These are phyloP conservation scores for Yamadazyma membranifaciens DNA, from an alignment of 1,139 yeast genomes.

Conservation along the genomic window DNA sequence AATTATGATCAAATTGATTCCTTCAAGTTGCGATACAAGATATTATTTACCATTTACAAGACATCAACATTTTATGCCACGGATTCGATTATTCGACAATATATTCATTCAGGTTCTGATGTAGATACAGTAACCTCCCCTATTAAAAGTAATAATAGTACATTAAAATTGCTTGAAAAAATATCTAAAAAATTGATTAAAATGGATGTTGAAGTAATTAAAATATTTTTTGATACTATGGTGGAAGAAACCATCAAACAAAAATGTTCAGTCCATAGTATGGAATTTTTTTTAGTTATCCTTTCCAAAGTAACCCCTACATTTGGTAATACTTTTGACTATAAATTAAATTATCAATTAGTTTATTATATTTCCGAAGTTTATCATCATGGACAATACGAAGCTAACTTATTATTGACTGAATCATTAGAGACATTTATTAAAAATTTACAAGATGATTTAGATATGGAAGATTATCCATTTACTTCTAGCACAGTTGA, in stretches of 20 bases:
- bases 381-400: neutral
- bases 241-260: neutral
- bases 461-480: neutral
- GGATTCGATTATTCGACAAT: constrained; percentile 1
- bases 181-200: neutral
- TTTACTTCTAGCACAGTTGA: neutral
- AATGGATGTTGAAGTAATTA: neutral
- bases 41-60: constrained; percentile 1
- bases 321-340: neutral
- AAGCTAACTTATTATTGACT: neutral
- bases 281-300: constrained; percentile 2
- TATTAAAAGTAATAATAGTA: neutral
- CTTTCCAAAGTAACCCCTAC: neutral
- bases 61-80: neutral
- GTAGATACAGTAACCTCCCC: neutral
- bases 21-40: constrained; percentile 2
- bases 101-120: neutral
- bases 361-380: neutral
- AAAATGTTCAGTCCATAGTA: neutral
- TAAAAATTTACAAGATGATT: neutral
- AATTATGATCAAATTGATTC: constrained; percentile 4
- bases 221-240: neutral
- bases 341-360: neutral
- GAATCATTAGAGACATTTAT: neutral
- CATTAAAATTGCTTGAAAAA: neutral